Evolutionary conservation across 306 rosid genomes (phyloP).

Genomic region (Clitoria ternatea): DNA sequence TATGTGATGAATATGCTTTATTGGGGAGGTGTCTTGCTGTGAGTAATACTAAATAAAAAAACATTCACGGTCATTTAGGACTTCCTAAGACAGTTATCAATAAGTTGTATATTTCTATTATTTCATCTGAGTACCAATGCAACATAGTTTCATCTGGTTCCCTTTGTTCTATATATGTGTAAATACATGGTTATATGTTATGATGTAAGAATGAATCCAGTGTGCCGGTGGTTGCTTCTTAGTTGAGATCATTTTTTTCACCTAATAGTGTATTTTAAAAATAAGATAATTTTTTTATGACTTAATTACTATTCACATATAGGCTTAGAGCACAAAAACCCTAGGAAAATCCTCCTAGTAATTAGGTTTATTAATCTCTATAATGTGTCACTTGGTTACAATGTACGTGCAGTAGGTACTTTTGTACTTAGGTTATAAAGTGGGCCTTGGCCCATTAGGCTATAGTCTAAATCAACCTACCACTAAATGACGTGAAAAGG

Average conservation of each 20-base stretch:
- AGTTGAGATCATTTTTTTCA: background rate
- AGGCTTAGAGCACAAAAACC: no score
- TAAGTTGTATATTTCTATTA: background rate
- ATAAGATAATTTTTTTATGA: no score
- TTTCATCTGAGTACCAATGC: slow-evolving; percentile 18
- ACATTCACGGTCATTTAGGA: background rate
- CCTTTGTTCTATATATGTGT: slow-evolving; percentile 9
- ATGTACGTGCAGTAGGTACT: no score
- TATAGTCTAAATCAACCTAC: no score
- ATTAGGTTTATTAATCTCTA: no score
- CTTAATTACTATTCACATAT: no score
- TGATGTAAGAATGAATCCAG: background rate
- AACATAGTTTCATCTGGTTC: background rate
- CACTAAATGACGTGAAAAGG: no score
- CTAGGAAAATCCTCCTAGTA: no score
- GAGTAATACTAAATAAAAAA: background rate
- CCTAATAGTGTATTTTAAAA: no score
- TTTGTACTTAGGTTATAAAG: no score
- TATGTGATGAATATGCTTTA: background rate
- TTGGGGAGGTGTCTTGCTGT: background rate
- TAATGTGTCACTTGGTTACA: no score
- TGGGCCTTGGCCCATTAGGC: no score
- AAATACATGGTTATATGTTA: background rate
- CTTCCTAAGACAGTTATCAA: background rate
- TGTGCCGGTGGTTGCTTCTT: background rate